These are phyloP conservation scores for Musa troglodytarum DNA, from an alignment of 176 grass and related monocot genomes.

Conservation along the genomic window DNA sequence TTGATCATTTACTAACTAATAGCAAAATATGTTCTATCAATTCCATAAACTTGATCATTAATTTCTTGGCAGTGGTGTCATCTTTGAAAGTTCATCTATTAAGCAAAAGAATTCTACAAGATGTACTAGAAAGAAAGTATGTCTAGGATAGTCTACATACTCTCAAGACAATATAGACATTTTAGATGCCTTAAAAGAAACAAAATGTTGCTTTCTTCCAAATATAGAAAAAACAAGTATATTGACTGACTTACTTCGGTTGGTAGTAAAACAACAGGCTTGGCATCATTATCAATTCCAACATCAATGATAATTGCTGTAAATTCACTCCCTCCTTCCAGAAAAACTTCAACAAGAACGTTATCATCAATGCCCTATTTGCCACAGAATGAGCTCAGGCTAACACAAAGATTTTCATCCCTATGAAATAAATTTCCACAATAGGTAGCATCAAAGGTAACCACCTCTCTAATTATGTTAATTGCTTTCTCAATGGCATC, in stretches of 20 bases:
- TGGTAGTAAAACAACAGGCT: slow-evolving; percentile 77
- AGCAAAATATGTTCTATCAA: not conserved
- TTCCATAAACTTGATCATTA: not conserved
- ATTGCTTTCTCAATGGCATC: slow-evolving; percentile 70
- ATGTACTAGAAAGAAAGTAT: not conserved
- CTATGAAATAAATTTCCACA: not conserved
- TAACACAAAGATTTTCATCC: not conserved
- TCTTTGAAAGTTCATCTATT: not conserved
- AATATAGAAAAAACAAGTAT: slow-evolving; percentile 4
- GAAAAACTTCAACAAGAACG: slow-evolving; percentile 81
- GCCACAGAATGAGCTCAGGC: slow-evolving; percentile 11
- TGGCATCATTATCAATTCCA: slow-evolving; percentile 40
- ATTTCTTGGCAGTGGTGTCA: not conserved
- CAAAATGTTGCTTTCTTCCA: not conserved
- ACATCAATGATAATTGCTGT: slow-evolving; percentile 81
- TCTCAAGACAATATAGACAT: not conserved
- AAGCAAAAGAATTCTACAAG: not conserved
- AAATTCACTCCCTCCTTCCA: slow-evolving; percentile 86
- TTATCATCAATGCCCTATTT: slow-evolving; percentile 65
- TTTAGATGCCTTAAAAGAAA: not conserved
- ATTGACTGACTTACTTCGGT: slow-evolving; percentile 47
- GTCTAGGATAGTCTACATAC: not conserved
- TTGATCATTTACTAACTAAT: not conserved
- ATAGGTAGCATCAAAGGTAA: slow-evolving; percentile 5
- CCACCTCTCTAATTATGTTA: slow-evolving; percentile 61